Evolutionary conservation across 345 rosid genomes (phyloP), one percentile per base, ranked within the genome.

Genomic region (Melaleuca quinquenervia): DNA sequence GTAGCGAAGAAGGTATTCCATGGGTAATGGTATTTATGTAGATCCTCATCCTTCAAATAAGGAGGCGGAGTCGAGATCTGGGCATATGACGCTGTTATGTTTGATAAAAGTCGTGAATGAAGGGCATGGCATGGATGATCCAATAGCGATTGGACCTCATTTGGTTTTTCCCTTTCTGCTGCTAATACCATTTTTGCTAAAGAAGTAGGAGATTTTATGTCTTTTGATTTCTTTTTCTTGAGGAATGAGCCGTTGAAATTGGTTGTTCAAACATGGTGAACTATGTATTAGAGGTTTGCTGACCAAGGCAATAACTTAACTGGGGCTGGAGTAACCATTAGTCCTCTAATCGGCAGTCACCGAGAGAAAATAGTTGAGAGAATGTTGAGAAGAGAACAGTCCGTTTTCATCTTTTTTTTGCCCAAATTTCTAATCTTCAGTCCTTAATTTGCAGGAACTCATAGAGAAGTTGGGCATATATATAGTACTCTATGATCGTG

Each of bases 401-500:
- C 15, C 15, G 8, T 41, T 29, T 32, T 32, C 55, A n/a, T 50
- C 44, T 22, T 51, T 82, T 27, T 51, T 29, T 26, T 41, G 84
- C 80, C 62, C 80, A 82, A 53, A 70, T 82, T 88, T 85, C 56
- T 88, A 84, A 9, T 91, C 89, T 87, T 91, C 88, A 85, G 91
- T 70, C 80, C 80, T 70, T 9, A 48, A 90, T 88, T 89, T 91
- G 88, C 97, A 97, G 98, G 98, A 90, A 84, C 58, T 95, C 53
- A 89, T 93, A 82, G 94, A 94, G 78, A 94, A 94, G 86, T 51
- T 91, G 90, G 95, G 95, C 85, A 89, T 97, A 90, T 92, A 92
- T 86, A 87, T 97, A 86, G 88, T 96, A 91, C 85, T 86, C 82
- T 94, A 89, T 32, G 99, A 97, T 88, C 90, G 99, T 82, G 98